phyloP scores from a whole-genome alignment of 2,329 filamentous ascomycete species.

The Fusarium cyanostomum region DNA sequence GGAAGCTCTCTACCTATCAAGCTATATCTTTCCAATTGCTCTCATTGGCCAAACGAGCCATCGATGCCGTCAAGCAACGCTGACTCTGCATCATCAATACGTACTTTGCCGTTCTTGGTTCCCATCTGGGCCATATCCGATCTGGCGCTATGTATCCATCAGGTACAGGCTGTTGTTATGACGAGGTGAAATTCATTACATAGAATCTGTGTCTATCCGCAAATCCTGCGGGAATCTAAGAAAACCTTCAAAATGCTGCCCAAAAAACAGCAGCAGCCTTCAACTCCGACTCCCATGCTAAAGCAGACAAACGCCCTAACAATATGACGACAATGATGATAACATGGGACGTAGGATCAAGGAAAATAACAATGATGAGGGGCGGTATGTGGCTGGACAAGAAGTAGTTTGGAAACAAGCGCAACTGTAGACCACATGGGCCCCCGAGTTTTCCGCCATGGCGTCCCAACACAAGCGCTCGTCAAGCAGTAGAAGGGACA shows the following conservation, averaged over 20 bases:
- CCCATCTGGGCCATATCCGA: not conserved
- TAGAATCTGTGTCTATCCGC: slow-evolving; percentile 34
- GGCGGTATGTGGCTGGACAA: slow-evolving; percentile 13
- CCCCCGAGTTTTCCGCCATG: slow-evolving; percentile 22
- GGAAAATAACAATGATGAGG: slow-evolving; percentile 22
- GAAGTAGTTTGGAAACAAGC: slow-evolving; percentile 5
- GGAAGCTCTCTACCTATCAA: slow-evolving; percentile 7
- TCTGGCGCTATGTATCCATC: not conserved
- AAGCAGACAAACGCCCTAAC: slow-evolving; percentile 39
- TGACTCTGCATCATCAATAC: slow-evolving; percentile 20
- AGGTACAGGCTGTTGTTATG: not conserved
- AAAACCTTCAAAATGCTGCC: slow-evolving; percentile 17
- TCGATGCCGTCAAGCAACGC: slow-evolving; percentile 8
- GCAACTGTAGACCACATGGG: slow-evolving; percentile 5
- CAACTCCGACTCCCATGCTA: slow-evolving; percentile 41
- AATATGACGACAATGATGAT: slow-evolving; percentile 34
- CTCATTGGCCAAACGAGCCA: slow-evolving; percentile 2
- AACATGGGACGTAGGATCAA: slow-evolving; percentile 25
- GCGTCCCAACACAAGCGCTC: slow-evolving; percentile 33
- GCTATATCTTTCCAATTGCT: not conserved
- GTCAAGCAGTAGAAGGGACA: slow-evolving; percentile 19
- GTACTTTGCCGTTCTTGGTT: slow-evolving; percentile 1
- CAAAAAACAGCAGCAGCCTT: slow-evolving; percentile 13
- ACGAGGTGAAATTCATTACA: slow-evolving; percentile 24
- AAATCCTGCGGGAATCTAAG: slow-evolving; percentile 20